Evolutionary conservation across 306 rosid species (phyloP).

Genomic region (Luffa aegyptiaca): DNA sequence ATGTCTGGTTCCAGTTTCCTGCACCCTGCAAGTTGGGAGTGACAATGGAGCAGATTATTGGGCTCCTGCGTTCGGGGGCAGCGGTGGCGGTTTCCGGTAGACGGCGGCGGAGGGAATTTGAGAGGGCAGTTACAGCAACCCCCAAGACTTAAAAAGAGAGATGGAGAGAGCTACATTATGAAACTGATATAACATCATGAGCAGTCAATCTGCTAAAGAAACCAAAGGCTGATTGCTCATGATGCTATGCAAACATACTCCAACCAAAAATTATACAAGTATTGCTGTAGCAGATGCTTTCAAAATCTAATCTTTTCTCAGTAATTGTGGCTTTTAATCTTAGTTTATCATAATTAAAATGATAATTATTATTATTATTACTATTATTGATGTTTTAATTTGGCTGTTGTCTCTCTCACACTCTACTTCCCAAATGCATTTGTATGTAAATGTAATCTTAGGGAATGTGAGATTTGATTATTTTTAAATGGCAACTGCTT

Average conservation of each 20-base stretch:
- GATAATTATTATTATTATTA: background rate
- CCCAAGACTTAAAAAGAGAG: background rate
- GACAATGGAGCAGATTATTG: conserved; percentile 98
- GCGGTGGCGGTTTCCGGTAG: conserved; percentile 61
- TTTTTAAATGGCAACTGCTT: background rate
- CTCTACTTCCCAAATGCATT: background rate
- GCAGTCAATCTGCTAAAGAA: conserved; percentile 85
- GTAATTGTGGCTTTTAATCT: background rate
- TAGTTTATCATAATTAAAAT: background rate
- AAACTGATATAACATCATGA: conserved; percentile 95
- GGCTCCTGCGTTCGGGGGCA: conserved; percentile 84
- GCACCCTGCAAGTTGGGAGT: conserved; percentile 87
- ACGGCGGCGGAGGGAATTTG: background rate
- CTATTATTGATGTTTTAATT: background rate
- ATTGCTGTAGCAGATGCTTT: conserved; percentile 9
- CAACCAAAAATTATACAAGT: background rate
- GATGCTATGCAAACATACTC: conserved; percentile 65
- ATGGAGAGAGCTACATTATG: conserved; percentile 41
- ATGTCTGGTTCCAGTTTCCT: conserved; percentile 95
- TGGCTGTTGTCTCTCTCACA: background rate
- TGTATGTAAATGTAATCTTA: background rate
- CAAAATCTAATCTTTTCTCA: conserved; percentile 6
- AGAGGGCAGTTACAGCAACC: conserved; percentile 14
- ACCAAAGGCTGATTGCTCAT: conserved; percentile 98
- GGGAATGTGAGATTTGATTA: conserved; percentile 5